Evolutionary conservation across 1,284 basidiomycete species (phyloP).

Genomic region (Apiotrichum gracile): DNA sequence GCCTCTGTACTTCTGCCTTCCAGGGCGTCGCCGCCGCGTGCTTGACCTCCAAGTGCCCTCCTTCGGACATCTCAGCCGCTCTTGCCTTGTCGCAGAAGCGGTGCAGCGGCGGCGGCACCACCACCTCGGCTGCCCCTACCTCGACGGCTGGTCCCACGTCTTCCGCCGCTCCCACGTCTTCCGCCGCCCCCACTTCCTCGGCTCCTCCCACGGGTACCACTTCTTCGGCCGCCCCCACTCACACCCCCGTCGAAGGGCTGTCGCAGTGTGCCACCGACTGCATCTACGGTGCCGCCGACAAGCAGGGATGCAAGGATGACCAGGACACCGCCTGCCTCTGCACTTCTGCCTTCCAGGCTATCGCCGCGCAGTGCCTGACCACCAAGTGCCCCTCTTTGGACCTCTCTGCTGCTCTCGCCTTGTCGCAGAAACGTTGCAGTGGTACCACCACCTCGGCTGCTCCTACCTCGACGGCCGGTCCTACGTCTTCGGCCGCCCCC

Average conservation of each 20-base stretch:
- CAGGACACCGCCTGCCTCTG: constrained; percentile 7
- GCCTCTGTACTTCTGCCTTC: constrained; percentile 2
- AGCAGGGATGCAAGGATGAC: neutral
- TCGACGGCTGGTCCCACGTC: neutral
- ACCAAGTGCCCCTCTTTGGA: neutral
- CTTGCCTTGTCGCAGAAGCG: neutral
- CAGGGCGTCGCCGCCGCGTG: neutral
- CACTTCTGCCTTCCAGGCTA: neutral
- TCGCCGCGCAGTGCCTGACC: neutral
- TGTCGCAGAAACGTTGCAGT: neutral
- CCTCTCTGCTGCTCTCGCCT: neutral
- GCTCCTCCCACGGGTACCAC: neutral
- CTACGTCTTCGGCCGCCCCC: neutral
- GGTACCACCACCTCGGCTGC: neutral
- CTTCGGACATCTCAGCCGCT: neutral
- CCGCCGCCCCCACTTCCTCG: neutral
- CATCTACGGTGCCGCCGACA: neutral
- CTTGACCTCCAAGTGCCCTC: neutral
- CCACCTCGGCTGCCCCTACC: neutral
- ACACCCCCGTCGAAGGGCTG: neutral
- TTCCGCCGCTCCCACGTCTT: neutral
- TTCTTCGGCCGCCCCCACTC: neutral
- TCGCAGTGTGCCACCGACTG: neutral
- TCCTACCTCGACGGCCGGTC: neutral
- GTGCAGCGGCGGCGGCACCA: too few species aligned